Evolutionary conservation across 441 rosid species (phyloP).

Genomic region (Adansonia madagascariensis): DNA sequence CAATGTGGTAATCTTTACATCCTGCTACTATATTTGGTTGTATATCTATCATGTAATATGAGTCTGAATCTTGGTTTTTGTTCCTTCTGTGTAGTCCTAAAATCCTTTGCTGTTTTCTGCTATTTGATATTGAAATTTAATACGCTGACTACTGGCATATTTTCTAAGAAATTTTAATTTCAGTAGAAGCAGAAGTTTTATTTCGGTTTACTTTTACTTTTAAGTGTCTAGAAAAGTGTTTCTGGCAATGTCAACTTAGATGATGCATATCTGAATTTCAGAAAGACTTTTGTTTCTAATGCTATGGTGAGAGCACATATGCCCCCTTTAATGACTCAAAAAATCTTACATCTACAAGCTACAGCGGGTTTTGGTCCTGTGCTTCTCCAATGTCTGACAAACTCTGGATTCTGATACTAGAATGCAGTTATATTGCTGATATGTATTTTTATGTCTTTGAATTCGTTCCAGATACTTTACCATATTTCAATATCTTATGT

Average conservation of each 20-base stretch:
- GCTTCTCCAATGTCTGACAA: neutral
- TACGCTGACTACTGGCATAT: neutral
- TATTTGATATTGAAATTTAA: conserved; percentile 1
- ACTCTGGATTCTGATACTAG: conserved; percentile 2
- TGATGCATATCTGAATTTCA: neutral
- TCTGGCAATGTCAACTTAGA: neutral
- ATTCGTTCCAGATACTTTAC: conserved; percentile 14
- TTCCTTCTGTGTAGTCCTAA: neutral
- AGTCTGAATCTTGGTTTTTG: neutral
- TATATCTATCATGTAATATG: neutral
- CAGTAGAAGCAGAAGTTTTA: neutral
- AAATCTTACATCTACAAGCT: neutral
- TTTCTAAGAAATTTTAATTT: neutral
- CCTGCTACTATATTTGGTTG: neutral
- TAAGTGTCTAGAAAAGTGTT: neutral
- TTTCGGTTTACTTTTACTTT: neutral
- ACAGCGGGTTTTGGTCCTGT: neutral
- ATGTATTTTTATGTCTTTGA: neutral
- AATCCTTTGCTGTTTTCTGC: neutral
- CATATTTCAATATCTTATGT: conserved; percentile 10
- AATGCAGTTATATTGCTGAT: neutral
- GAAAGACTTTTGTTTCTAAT: neutral
- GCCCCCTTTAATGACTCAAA: neutral
- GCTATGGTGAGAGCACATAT: neutral
- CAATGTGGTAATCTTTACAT: neutral